These are phyloP conservation scores for Elongisporangium undulatum DNA, from an alignment of 352 stramenopile species.

Conservation along the genomic window DNA sequence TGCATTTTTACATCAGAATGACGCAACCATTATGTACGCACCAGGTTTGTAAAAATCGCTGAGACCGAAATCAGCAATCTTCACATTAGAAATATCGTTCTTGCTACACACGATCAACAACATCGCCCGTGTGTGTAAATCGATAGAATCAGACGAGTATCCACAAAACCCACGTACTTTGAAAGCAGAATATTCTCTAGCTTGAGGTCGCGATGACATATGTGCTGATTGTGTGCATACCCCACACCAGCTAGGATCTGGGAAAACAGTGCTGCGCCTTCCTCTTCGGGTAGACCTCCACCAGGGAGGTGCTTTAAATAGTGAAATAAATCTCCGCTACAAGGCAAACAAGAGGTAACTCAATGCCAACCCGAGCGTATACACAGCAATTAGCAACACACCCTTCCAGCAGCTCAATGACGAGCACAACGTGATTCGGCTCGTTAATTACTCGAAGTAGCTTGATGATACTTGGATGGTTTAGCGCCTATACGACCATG, in stretches of 20 bases:
- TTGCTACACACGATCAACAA: conserved; percentile 31
- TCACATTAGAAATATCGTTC: conserved; percentile 75
- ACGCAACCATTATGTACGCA: neutral
- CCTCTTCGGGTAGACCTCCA: conserved; percentile 55
- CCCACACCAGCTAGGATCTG: conserved; percentile 77
- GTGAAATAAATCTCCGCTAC: conserved; percentile 79
- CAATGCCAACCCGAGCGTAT: neutral
- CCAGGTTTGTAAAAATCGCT: conserved; percentile 87
- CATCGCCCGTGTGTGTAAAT: neutral
- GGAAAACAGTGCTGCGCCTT: conserved; percentile 56
- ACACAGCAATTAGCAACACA: conserved; percentile 10
- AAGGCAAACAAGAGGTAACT: neutral
- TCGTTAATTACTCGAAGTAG: conserved; percentile 83
- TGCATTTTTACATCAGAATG: neutral
- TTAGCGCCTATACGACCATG: conserved; percentile 43
- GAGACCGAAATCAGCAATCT: conserved; percentile 87
- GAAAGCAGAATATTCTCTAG: conserved; percentile 86
- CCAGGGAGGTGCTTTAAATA: conserved; percentile 61
- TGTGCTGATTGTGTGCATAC: conserved; percentile 89
- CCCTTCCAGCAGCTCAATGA: conserved; percentile 86
- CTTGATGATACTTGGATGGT: conserved; percentile 88
- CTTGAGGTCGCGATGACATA: conserved; percentile 87
- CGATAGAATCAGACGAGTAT: conserved; percentile 1
- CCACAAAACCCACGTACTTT: conserved; percentile 30
- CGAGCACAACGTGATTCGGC: conserved; percentile 80